These are phyloP conservation scores for Sesbania bispinosa DNA, from an alignment of 306 rosid species.

Conservation along the genomic window DNA sequence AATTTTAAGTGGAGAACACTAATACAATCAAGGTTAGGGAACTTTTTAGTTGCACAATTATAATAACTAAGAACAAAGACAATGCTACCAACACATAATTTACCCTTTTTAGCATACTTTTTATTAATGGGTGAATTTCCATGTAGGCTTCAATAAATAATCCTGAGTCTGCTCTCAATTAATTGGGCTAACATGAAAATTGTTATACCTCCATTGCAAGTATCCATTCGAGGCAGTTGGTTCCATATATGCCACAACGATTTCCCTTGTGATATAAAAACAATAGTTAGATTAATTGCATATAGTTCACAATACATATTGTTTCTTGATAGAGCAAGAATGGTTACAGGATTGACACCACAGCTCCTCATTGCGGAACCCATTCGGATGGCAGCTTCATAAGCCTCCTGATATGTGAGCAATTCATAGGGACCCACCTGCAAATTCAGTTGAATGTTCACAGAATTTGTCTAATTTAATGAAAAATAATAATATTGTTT, in stretches of 20 bases:
- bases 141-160: background rate
- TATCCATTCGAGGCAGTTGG: constrained; percentile 86
- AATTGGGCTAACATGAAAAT: too few species aligned
- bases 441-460: constrained; percentile 20
- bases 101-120: background rate
- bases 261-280: constrained; percentile 51
- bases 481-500: background rate
- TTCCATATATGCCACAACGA: constrained; percentile 85
- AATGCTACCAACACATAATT: background rate
- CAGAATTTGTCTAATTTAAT: background rate
- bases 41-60: background rate
- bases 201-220: constrained; percentile 74
- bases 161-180: too few species aligned
- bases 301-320: background rate
- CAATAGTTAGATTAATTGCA: constrained; percentile 5
- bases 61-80: background rate
- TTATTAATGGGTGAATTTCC: background rate
- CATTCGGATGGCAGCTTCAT: constrained; percentile 55
- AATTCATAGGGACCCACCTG: constrained; percentile 47
- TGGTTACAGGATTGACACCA: constrained; percentile 66
- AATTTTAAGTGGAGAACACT: background rate
- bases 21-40: background rate
- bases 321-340: constrained; percentile 4
- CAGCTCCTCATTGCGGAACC: constrained; percentile 77
- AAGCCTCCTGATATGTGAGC: constrained; percentile 59